These are phyloP conservation scores for Cryphonectria carpinicola DNA, from an alignment of 2,329 filamentous ascomycete species.

Conservation along the genomic window DNA sequence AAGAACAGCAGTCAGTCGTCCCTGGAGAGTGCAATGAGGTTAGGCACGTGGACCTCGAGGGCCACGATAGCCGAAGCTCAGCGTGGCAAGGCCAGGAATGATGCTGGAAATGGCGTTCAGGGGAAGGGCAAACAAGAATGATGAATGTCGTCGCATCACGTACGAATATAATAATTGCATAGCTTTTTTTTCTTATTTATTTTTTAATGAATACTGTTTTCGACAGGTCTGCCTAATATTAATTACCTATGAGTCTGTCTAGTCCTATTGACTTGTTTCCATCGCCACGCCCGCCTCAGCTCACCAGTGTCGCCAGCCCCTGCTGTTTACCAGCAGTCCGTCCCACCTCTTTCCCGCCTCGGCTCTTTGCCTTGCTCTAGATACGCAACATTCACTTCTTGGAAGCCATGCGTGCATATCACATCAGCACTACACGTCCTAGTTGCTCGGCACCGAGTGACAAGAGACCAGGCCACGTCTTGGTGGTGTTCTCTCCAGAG, in stretches of 20 bases:
- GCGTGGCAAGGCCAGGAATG: neutral
- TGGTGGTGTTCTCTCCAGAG: neutral
- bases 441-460: neutral
- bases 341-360: neutral
- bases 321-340: no score
- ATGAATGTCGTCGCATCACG: neutral
- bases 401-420: neutral
- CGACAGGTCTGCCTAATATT: no score
- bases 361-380: neutral
- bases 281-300: no score
- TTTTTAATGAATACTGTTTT: neutral
- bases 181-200: neutral
- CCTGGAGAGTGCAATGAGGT: slow-evolving; percentile 16
- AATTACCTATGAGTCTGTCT: neutral
- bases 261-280: no score
- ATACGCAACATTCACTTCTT: neutral
- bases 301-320: no score
- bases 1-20: slow-evolving; percentile 21
- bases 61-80: slow-evolving; percentile 15
- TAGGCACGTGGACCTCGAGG: slow-evolving; percentile 24
- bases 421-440: neutral
- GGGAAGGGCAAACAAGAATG: slow-evolving; percentile 24
- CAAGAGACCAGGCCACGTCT: neutral
- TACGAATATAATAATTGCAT: neutral
- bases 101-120: neutral